Base-by-base conservation (phyloP, 768 basidiomycete species). In the Lactifluus hygrophoroides region DNA sequence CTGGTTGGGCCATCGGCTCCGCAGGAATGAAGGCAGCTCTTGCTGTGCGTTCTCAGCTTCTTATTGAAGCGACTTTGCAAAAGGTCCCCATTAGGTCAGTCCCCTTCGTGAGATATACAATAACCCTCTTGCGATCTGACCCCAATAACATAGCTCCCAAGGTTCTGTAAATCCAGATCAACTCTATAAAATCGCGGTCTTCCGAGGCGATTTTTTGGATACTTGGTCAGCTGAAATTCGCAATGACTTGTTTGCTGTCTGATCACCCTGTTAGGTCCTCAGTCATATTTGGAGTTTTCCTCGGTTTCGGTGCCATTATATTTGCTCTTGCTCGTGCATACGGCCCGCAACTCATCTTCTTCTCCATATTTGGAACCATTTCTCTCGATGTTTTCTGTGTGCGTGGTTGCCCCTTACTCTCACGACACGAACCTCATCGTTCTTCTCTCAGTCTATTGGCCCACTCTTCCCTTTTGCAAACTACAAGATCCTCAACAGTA, bases 1-100 rank as follows among this genome's bases (percentile, higher is more conserved):
- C 77, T 1, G 81, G 81, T 19, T 84, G 82, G 82, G 82, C 76
- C 0, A 73, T 80, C 64, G 80, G 80, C 3, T 69, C 72, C 17
- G 80, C 78, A 0, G 80, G 74, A 0, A 83, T 84, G 81, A 75
- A 75, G 3, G 76, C 78, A 0, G 75, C 75, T 0, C 66, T 80
- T 0, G 66, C 73, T 3, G 76, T 76, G 0, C 70, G 76, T 6
- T 67, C 69, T 51, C 64, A 72, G 44, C 64, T 66, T 0, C 56
- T 72, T 8, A 62, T 74, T 14, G 61, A 68, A 32, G 53, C 64
- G 8, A 66, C 66, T 5, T 60, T 67, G 9, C 66, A 68, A 34
- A 66, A 69, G 43, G 69, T 67, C 35, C 61, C 66, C 27, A 11
- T 11, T 40, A 56, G 5, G 59, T 56, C 48, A 34, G 59, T 46